phyloP scores from a whole-genome alignment of 2,329 filamentous ascomycete species.

The Cordyceps fumosorosea region DNA sequence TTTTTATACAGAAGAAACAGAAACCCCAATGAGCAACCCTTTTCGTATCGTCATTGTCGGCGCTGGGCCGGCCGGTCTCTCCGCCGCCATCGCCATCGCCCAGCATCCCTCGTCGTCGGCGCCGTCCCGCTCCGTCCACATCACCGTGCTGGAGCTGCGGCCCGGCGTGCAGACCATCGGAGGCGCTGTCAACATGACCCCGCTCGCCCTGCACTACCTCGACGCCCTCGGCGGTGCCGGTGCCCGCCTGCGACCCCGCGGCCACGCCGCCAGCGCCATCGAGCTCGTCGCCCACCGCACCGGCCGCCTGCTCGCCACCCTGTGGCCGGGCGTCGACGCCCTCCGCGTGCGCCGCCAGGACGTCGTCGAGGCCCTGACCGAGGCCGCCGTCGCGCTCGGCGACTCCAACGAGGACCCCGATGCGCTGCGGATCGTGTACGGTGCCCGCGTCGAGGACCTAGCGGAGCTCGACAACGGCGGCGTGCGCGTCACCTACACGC shows the following conservation, averaged over 20 bases:
- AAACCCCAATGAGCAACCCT: background rate
- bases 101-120: constrained; percentile 29
- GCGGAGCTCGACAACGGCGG: constrained; percentile 12
- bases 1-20: background rate
- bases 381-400: constrained; percentile 3
- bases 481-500: background rate
- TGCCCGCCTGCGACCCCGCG: constrained; percentile 17
- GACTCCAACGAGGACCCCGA: constrained; percentile 8
- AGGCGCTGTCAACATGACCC: constrained; percentile 41
- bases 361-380: constrained; percentile 21
- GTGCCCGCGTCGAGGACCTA: constrained; percentile 15
- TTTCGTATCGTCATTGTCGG: constrained; percentile 37
- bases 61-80: constrained; percentile 44
- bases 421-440: constrained; percentile 17
- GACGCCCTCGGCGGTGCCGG: constrained; percentile 31
- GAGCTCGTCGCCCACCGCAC: constrained; percentile 25
- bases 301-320: constrained; percentile 18
- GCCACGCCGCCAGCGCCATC: constrained; percentile 18
- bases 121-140: constrained; percentile 25
- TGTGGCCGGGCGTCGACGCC: constrained; percentile 21
- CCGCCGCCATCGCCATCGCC: constrained; percentile 41
- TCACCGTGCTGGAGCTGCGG: constrained; percentile 43
- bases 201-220: constrained; percentile 39
- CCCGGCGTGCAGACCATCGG: constrained; percentile 36
- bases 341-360: constrained; percentile 23